phyloP scores from a whole-genome alignment of 805 yeast species.

The Saturnispora serradocipensis region DNA sequence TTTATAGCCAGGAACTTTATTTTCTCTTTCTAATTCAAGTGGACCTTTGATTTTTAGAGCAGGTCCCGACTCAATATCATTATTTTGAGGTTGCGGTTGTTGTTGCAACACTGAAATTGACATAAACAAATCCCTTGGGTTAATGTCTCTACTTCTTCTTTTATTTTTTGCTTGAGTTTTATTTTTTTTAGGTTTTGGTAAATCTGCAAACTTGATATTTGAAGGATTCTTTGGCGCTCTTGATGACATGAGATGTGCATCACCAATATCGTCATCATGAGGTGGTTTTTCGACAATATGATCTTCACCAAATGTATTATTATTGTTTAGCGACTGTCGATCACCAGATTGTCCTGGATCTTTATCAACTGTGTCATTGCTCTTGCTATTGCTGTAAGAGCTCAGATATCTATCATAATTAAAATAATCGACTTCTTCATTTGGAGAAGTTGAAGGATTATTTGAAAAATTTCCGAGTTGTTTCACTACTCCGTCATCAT shows the following conservation, averaged over 20 bases:
- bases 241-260: not conserved
- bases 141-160: conserved; percentile 35
- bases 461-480: not conserved
- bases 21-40: conserved; percentile 44
- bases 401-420: not conserved
- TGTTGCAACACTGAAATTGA: conserved; percentile 75
- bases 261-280: not conserved
- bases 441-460: not conserved
- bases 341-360: not conserved
- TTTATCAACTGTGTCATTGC: not conserved
- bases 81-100: conserved; percentile 27
- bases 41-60: conserved; percentile 75
- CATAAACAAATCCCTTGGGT: conserved; percentile 76
- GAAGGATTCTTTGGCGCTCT: not conserved
- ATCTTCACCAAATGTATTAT: not conserved
- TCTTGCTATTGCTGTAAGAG: not conserved
- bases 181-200: conserved; percentile 45
- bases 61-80: conserved; percentile 56
- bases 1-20: conserved; percentile 16
- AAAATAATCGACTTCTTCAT: not conserved
- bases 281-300: not conserved
- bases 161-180: conserved; percentile 5
- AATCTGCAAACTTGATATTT: conserved; percentile 48
- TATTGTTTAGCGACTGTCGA: not conserved
- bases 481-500: not conserved